phyloP scores from a whole-genome alignment of 2,329 filamentous ascomycete genomes.

The Trichoderma afroharzianum region DNA sequence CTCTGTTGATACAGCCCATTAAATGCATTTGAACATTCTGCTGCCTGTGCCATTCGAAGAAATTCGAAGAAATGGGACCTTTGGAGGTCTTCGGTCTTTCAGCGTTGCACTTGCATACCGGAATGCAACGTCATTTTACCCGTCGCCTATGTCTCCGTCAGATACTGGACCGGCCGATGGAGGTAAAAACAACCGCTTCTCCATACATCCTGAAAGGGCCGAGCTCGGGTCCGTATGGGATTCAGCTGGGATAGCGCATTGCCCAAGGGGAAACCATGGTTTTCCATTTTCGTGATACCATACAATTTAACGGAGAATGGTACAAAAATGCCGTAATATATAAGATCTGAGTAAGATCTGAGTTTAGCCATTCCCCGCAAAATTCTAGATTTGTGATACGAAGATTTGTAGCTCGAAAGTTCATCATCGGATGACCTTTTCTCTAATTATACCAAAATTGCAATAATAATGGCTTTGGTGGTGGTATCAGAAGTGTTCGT shows the following conservation, averaged over 20 bases:
- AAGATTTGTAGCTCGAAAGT: background rate
- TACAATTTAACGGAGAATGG: background rate
- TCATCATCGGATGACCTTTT: background rate
- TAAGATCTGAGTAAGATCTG: background rate
- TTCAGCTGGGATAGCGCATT: background rate
- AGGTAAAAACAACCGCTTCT: background rate
- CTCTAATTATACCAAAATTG: background rate
- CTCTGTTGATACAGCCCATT: background rate
- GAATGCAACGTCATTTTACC: background rate
- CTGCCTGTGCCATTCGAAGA: background rate
- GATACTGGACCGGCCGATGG: background rate
- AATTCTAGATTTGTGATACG: background rate
- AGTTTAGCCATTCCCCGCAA: background rate
- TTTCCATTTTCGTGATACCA: background rate
- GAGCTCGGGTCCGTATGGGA: background rate
- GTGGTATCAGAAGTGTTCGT: background rate
- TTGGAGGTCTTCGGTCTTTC: background rate
- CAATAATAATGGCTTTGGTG: background rate
- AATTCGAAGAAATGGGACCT: background rate
- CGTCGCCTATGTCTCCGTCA: background rate
- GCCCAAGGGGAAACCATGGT: background rate
- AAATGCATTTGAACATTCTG: background rate
- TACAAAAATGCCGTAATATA: background rate
- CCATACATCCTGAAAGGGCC: background rate
- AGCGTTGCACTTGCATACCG: background rate